Conservation (phyloP, 352 stramenopile genomes). For the Globisporangium recalcitrans region DNA sequence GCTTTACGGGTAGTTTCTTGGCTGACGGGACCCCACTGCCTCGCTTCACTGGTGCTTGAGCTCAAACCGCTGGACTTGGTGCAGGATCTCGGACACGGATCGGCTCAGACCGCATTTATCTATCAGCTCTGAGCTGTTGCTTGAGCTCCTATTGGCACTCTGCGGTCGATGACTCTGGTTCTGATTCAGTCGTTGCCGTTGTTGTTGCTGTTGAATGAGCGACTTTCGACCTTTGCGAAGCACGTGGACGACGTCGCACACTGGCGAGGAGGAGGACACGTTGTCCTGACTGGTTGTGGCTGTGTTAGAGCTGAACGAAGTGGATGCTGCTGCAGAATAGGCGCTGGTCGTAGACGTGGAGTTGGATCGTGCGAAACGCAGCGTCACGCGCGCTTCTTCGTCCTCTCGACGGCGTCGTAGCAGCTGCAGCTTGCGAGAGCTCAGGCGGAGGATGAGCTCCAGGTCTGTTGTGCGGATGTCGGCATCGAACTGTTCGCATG, state of each 20-base stretch:
- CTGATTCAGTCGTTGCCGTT: constrained; percentile 1
- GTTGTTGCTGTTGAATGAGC: constrained; percentile 8
- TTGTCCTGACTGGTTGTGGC: background rate
- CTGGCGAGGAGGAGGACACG: background rate
- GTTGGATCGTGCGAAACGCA: background rate
- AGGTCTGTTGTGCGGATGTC: constrained; percentile 15
- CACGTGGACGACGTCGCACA: constrained; percentile 11
- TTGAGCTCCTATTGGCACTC: constrained; percentile 5
- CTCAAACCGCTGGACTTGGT: constrained; percentile 6
- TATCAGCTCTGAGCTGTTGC: background rate
- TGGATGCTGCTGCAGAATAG: background rate
- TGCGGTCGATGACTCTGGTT: constrained; percentile 3
- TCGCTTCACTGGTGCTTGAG: constrained; percentile 6
- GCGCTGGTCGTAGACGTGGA: background rate
- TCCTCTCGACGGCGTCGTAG: constrained; percentile 10
- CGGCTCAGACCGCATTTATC: background rate
- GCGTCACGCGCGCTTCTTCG: constrained; percentile 2
- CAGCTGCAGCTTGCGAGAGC: constrained; percentile 17
- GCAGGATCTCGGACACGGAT: constrained; percentile 13
- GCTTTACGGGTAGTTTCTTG: background rate
- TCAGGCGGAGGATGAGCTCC: constrained; percentile 13
- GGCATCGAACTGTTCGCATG: constrained; percentile 7
- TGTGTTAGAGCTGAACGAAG: background rate
- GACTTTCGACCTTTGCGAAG: constrained; percentile 20
- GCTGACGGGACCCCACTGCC: background rate